These are phyloP conservation scores for Ophiocordyceps robertsii DNA, from an alignment of 2,329 filamentous ascomycete genomes.

Conservation along the genomic window DNA sequence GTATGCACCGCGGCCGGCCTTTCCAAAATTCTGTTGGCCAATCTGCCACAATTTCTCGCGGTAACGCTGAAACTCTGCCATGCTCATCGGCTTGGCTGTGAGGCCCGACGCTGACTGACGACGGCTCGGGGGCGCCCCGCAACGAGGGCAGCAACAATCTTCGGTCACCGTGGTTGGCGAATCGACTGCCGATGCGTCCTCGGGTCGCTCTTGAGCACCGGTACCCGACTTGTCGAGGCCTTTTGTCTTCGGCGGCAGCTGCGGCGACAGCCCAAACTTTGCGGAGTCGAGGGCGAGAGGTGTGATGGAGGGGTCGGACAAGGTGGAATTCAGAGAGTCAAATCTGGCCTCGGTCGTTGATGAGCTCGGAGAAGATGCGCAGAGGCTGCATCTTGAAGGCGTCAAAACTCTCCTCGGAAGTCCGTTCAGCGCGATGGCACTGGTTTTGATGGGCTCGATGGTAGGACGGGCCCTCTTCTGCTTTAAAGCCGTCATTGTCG, in stretches of 20 bases:
- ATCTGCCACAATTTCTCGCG: slow-evolving; percentile 10
- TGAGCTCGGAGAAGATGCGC: not conserved
- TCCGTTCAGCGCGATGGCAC: not conserved
- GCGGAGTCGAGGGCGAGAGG: not conserved
- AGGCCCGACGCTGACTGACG: too few relatives aligned
- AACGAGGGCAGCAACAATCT: not conserved
- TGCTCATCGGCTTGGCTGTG: not conserved
- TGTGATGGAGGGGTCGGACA: not conserved
- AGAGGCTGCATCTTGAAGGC: not conserved
- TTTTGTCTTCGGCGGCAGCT: not conserved
- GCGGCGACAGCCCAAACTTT: not conserved
- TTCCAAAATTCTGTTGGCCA: slow-evolving; percentile 7
- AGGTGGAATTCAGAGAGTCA: not conserved
- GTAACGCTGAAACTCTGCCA: slow-evolving; percentile 10
- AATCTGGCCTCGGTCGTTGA: not conserved
- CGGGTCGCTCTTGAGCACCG: not conserved
- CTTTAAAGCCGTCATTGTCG: not conserved
- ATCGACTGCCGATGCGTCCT: not conserved
- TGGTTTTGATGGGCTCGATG: slow-evolving; percentile 5
- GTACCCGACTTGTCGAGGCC: not conserved
- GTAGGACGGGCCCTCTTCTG: not conserved
- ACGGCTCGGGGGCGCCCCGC: not conserved
- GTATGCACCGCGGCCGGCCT: slow-evolving; percentile 8
- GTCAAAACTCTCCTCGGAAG: not conserved
- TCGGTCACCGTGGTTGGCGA: not conserved